Evolutionary conservation across 2,329 filamentous ascomycete genomes (phyloP).

Genomic region (Talaromyces funiculosus): DNA sequence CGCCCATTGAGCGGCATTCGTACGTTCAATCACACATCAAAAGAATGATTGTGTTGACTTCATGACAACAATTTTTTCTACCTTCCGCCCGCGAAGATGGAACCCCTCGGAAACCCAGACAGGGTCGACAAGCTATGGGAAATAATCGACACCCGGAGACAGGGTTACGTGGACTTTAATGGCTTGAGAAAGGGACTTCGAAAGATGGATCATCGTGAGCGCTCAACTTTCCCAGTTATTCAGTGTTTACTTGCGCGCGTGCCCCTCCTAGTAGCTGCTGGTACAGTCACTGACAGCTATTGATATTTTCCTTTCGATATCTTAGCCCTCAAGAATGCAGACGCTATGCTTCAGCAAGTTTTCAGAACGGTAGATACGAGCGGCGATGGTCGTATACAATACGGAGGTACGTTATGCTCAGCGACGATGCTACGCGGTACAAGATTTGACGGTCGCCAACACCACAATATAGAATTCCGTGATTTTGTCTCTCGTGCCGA

Average conservation of each 20-base stretch:
- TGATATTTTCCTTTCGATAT: background rate
- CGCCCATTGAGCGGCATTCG: background rate
- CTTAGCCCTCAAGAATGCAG: conserved; percentile 80
- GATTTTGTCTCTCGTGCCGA: conserved; percentile 84
- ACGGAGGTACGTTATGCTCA: conserved; percentile 60
- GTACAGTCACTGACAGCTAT: background rate
- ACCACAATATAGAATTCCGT: conserved; percentile 65
- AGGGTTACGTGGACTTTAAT: conserved; percentile 76
- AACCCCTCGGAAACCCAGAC: conserved; percentile 65
- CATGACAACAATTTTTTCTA: conserved; percentile 10
- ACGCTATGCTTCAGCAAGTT: conserved; percentile 74
- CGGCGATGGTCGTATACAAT: conserved; percentile 84
- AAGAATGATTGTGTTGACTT: conserved; percentile 12
- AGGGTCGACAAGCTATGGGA: conserved; percentile 80
- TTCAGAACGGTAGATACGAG: conserved; percentile 79
- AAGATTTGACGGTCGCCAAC: conserved; percentile 15
- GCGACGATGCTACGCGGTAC: background rate
- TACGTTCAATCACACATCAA: background rate
- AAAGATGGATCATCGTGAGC: conserved; percentile 86
- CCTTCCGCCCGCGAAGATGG: conserved; percentile 43
- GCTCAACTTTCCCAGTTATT: conserved; percentile 13
- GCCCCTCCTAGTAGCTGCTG: background rate
- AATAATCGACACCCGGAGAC: conserved; percentile 68
- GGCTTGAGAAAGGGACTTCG: conserved; percentile 77
- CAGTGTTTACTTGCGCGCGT: background rate